Evolutionary conservation across 495 filamentous ascomycete genomes (phyloP), one percentile per base, ranked within the genome.

Genomic region (Stereocaulon alpinum): DNA sequence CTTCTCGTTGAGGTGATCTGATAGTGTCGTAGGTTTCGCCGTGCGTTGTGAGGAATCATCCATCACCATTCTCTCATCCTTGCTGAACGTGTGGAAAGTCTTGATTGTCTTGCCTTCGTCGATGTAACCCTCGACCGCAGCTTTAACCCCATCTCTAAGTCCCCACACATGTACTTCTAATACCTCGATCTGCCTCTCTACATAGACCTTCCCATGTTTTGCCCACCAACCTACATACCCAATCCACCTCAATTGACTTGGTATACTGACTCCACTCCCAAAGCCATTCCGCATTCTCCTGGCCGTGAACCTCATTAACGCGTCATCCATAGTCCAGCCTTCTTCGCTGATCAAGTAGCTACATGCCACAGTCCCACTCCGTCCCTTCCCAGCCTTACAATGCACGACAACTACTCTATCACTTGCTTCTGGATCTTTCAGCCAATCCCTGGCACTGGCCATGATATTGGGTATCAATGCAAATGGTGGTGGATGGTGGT

Each of bases 401-500:
- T 97, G 93, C 12, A 98, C 89, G 6, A 98, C 92, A 1, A 85
- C 85, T 1, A 95, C 87, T 24, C 89, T 76, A n/a, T 67, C 75
- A n/a, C 68, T 70, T 53, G 65, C 55, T 0, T 78, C 75, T n/a
- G 81, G 73, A 17, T 74, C 81, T 29, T 80, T 72, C 40, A 95
- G 67, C 90, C 91, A 96, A 58, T 90, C 85, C 54, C 86, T 79
- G 91, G 97, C 96, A 63, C 86, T 85, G 6, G 80, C 90, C 76
- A 96, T 80, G n/a, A 96, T 88, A 66, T 85, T 76, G 1, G 90
- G 91, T 24, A 97, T 85, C 15, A 96, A 72, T 34, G 81, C 79
- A 66, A 98, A 97, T 4, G 94, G 93, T 59, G 93, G 93, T 34
- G 93, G 94, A 69, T 97, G 93, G 68, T 98, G 93, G 69, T 98